phyloP scores from a whole-genome alignment of 169 alveolate genomes.

The Sarcocystis neurona region DNA sequence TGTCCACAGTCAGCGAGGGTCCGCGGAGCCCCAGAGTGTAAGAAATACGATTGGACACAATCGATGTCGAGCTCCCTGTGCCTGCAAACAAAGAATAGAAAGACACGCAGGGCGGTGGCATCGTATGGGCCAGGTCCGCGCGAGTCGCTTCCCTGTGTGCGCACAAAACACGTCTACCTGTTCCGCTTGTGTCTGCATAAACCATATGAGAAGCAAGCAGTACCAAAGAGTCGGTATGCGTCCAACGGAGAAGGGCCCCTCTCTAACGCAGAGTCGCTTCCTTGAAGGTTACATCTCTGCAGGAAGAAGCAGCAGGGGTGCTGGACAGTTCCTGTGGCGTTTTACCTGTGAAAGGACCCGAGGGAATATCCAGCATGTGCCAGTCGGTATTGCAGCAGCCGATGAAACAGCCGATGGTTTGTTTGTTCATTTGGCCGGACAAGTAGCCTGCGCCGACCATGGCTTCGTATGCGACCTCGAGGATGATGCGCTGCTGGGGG shows the following conservation, averaged over 20 bases:
- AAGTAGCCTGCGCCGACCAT: constrained; percentile 64
- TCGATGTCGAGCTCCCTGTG: constrained; percentile 68
- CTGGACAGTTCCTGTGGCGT: background rate
- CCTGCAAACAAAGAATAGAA: constrained; percentile 38
- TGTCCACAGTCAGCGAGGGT: constrained; percentile 78
- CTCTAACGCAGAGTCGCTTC: too few species aligned
- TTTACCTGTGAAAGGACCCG: constrained; percentile 63
- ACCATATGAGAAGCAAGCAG: too few species aligned
- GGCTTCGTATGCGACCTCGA: constrained; percentile 75
- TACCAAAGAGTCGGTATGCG: too few species aligned
- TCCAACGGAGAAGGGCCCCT: too few species aligned
- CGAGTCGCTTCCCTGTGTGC: too few species aligned
- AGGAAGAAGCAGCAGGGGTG: too few species aligned
- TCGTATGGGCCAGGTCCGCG: too few species aligned
- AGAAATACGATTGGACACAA: constrained; percentile 78
- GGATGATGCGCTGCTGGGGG: constrained; percentile 79
- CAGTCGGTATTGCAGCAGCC: constrained; percentile 76
- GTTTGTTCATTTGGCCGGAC: constrained; percentile 52
- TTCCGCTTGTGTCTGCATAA: too few species aligned
- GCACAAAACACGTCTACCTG: too few species aligned
- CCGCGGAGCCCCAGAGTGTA: constrained; percentile 78
- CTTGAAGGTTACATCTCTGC: too few species aligned
- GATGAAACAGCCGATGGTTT: constrained; percentile 69
- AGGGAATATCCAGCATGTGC: constrained; percentile 63
- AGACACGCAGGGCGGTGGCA: too few species aligned